Evolutionary conservation across 495 filamentous ascomycete genomes (phyloP).

Genomic region (Penicillium lividum): DNA sequence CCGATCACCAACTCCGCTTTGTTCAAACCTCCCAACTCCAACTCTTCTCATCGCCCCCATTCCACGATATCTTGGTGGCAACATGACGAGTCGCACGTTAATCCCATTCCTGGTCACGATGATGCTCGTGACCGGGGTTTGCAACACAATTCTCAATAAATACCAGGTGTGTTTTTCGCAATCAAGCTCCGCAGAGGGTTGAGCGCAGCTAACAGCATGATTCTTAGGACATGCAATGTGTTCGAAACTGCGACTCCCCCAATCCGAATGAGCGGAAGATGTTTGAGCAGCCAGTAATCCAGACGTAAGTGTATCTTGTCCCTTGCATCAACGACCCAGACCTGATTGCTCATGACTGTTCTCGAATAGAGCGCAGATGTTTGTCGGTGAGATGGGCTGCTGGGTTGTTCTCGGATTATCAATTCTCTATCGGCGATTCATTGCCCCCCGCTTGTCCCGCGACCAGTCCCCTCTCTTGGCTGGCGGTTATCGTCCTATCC

Average conservation of each 20-base stretch:
- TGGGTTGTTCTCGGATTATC: slow-evolving; percentile 79
- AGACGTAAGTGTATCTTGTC: slow-evolving; percentile 59
- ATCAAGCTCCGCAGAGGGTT: slow-evolving; percentile 7
- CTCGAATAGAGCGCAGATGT: slow-evolving; percentile 71
- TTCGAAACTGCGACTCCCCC: slow-evolving; percentile 78
- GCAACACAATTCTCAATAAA: slow-evolving; percentile 96
- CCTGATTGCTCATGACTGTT: slow-evolving; percentile 14
- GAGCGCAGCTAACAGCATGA: not conserved
- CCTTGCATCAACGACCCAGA: not conserved
- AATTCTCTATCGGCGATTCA: slow-evolving; percentile 61
- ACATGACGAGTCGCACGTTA: slow-evolving; percentile 59
- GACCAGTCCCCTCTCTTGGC: slow-evolving; percentile 45
- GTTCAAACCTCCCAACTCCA: slow-evolving; percentile 16
- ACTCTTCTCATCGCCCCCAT: slow-evolving; percentile 3
- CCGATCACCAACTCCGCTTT: slow-evolving; percentile 23
- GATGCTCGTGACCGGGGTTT: slow-evolving; percentile 91
- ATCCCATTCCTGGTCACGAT: slow-evolving; percentile 85
- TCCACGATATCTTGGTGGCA: slow-evolving; percentile 11
- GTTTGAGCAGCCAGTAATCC: slow-evolving; percentile 95
- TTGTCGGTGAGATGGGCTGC: slow-evolving; percentile 87
- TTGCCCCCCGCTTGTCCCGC: slow-evolving; percentile 35
- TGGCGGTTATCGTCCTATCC: slow-evolving; percentile 67
- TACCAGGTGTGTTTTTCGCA: slow-evolving; percentile 66
- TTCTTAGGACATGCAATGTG: slow-evolving; percentile 88
- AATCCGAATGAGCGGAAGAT: slow-evolving; percentile 62